phyloP scores from a whole-genome alignment of 208 protist genomes.

The Leptomonas seymouri region DNA sequence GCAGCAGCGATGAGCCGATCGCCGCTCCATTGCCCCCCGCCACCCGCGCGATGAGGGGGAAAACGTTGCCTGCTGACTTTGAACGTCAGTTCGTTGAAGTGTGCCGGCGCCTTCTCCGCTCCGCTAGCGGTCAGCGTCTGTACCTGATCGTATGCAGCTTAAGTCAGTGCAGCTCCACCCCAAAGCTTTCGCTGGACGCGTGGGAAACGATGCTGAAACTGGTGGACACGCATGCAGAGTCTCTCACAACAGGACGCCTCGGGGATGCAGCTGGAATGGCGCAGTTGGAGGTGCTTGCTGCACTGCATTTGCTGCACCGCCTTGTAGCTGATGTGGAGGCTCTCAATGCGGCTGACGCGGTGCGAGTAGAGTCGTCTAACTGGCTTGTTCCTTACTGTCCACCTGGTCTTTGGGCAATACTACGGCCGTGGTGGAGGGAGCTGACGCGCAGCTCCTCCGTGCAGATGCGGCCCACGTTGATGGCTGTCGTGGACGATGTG shows the following conservation, averaged over 20 bases:
- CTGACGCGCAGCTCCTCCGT: slow-evolving; percentile 14
- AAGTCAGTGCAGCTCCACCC: slow-evolving; percentile 4
- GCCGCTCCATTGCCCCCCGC: not conserved
- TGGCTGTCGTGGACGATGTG: slow-evolving; percentile 21
- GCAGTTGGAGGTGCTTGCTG: slow-evolving; percentile 29
- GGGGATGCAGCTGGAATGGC: slow-evolving; percentile 14
- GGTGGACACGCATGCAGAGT: slow-evolving; percentile 30
- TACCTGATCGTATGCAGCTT: slow-evolving; percentile 36
- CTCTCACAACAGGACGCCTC: slow-evolving; percentile 20
- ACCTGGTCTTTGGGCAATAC: slow-evolving; percentile 22
- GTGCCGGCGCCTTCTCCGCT: slow-evolving; percentile 28
- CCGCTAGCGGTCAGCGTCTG: slow-evolving; percentile 28
- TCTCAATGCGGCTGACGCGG: slow-evolving; percentile 13
- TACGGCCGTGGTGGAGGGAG: slow-evolving; percentile 32
- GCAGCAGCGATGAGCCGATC: not conserved
- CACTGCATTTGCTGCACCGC: slow-evolving; percentile 14
- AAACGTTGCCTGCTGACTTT: slow-evolving; percentile 12
- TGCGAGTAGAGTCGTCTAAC: not conserved
- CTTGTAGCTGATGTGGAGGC: slow-evolving; percentile 14
- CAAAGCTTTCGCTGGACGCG: slow-evolving; percentile 3
- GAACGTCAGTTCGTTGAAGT: slow-evolving; percentile 21
- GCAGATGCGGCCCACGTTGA: slow-evolving; percentile 4
- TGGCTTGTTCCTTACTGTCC: slow-evolving; percentile 31
- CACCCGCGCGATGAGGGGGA: not conserved
- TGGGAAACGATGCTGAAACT: slow-evolving; percentile 22